phyloP scores from a whole-genome alignment of 2,329 filamentous ascomycete species.

The Penicillium sclerotigenum region DNA sequence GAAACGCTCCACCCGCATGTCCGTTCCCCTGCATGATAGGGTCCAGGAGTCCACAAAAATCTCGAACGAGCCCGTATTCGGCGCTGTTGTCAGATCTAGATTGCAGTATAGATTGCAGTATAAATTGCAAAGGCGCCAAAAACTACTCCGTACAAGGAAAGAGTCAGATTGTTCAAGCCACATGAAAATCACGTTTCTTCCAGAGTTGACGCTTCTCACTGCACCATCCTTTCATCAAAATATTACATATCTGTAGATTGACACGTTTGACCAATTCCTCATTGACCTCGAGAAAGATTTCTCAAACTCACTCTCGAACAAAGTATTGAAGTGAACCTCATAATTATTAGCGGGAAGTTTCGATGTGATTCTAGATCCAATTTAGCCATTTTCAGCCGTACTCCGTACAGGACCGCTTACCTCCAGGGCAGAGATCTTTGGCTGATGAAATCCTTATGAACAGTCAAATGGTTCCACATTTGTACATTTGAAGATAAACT shows the following conservation, averaged over 20 bases:
- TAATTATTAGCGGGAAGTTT: not conserved
- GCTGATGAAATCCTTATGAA: not conserved
- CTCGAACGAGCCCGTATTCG: not conserved
- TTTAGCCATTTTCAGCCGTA: not conserved
- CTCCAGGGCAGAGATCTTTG: not conserved
- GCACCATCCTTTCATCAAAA: not conserved
- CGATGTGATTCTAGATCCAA: not conserved
- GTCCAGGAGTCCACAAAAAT: not conserved
- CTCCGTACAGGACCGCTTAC: not conserved
- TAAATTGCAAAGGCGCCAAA: not conserved
- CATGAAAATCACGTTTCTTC: not conserved
- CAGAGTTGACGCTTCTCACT: not conserved
- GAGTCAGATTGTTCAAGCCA: not conserved
- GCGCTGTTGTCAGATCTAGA: not conserved
- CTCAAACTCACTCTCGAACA: too few species aligned
- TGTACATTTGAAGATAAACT: not conserved
- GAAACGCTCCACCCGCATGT: slow-evolving; percentile 17
- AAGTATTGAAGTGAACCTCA: not conserved
- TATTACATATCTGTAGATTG: too few species aligned
- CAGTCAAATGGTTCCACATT: not conserved
- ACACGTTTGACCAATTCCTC: not conserved
- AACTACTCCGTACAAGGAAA: not conserved
- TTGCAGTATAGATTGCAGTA: not conserved
- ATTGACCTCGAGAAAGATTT: not conserved
- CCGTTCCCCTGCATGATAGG: not conserved